Evolutionary conservation across 768 basidiomycete species (phyloP), one percentile per base, ranked within the genome.

Genomic region (Hortiboletus flavorubellus): DNA sequence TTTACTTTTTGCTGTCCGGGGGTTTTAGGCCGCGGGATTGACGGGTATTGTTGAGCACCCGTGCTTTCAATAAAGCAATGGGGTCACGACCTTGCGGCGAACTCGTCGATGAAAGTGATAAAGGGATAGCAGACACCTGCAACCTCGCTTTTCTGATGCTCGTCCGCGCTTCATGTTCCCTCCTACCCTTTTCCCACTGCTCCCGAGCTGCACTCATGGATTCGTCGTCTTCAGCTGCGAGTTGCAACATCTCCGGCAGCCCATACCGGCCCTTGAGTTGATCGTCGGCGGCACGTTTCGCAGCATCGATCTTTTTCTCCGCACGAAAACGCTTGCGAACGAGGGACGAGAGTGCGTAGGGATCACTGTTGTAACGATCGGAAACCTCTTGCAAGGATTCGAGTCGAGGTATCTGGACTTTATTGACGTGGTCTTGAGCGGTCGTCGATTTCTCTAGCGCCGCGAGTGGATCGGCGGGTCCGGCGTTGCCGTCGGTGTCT

Each of bases 391-490:
- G 85, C 31, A 99, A 76, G 1, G 86, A 83, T 62, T 92, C 89
- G 23, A 99, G 75, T 4, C 94, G 87, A 5, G 92, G 89, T 41
- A 84, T 80, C 59, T 87, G 87, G 4, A 91, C 85, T 55, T 86
- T 84, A 31, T 83, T 86, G 58, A 85, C 75, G 57, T 82, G 77
- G 43, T 85, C 82, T 64, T 93, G 86, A 0, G 88, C 85, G 15
- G 82, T 85, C 2, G 89, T 86, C 3, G 88, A 87, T 74, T 98
- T 97, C 68, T 98, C 97, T 6, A 98, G 77, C 4, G 87, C 85
- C 2, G 84, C 89, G 34, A 98, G 83, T 0, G 97, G 91, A 69
- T 98, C 96, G 1, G 78, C 77, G n/a, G 85, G 80, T 1, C 76
- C 74, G 1, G 79, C 74, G 18, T 79, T 80, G 3, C 77, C 78